Percentiles rank a stretch among this genome's conserved stretches.
Conservation (phyloP, 2,329 filamentous ascomycete species). For the Cladosporium halotolerans region DNA sequence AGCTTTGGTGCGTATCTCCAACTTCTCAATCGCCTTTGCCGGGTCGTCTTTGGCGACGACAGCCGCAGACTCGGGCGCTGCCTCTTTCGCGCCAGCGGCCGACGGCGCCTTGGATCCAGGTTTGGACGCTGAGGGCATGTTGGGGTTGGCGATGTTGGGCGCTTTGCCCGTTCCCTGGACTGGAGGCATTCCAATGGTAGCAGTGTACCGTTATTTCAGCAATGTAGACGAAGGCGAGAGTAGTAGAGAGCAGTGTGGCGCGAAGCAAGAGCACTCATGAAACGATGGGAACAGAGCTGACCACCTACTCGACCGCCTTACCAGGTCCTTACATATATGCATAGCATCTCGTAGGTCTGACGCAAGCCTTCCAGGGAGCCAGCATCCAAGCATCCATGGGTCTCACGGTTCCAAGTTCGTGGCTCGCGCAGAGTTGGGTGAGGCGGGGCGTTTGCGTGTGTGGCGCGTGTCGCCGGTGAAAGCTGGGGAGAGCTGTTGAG, state of each 20-base stretch:
- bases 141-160: conserved; percentile 12
- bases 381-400: background rate
- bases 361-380: conserved; percentile 2
- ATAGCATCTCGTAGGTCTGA: background rate
- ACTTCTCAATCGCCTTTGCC: conserved; percentile 24
- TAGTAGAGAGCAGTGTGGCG: too few species aligned
- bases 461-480: conserved; percentile 1
- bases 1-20: conserved; percentile 24
- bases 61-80: conserved; percentile 12
- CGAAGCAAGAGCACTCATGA: too few species aligned
- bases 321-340: conserved; percentile 1
- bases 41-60: conserved; percentile 20
- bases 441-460: conserved; percentile 9
- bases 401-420: too few species aligned
- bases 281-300: background rate
- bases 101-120: conserved; percentile 14
- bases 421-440: background rate
- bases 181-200: background rate
- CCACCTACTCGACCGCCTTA: background rate
- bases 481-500: background rate
- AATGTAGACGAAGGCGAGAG: too few species aligned
- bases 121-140: conserved; percentile 13
- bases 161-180: conserved; percentile 8
- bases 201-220: background rate
- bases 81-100: conserved; percentile 10